A percentile compares a stretch with the other conserved stretches of the same genome.
These are phyloP conservation scores for Pholiota molesta DNA, from an alignment of 768 basidiomycete species.

Conservation along the genomic window DNA sequence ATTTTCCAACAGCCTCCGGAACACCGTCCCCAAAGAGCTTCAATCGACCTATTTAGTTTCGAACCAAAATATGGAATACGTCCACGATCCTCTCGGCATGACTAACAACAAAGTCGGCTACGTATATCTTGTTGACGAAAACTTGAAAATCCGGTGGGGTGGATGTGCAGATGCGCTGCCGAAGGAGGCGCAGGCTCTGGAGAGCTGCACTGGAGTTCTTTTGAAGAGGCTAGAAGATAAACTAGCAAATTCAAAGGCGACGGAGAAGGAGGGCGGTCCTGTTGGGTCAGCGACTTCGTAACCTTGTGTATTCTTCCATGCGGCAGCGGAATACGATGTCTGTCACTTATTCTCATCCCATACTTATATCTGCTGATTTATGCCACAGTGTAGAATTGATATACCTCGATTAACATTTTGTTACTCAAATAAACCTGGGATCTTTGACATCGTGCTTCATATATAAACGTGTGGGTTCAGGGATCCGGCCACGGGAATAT, in stretches of 20 bases:
- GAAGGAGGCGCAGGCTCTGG: conserved; percentile 71
- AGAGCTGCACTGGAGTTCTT: conserved; percentile 71
- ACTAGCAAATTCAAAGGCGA: background rate
- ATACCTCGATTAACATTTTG: too few species aligned
- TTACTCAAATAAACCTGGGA: too few species aligned
- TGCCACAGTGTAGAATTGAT: too few species aligned
- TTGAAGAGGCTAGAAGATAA: conserved; percentile 56
- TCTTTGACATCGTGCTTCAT: background rate
- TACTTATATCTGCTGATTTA: too few species aligned
- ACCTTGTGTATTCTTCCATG: background rate
- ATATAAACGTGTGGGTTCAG: background rate
- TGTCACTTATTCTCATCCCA: too few species aligned
- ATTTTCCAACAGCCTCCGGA: conserved; percentile 76
- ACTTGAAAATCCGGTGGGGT: conserved; percentile 88
- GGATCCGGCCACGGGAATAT: background rate
- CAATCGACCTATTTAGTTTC: conserved; percentile 81
- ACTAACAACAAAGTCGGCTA: conserved; percentile 91
- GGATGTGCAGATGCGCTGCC: conserved; percentile 82
- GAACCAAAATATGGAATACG: conserved; percentile 82
- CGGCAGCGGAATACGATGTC: too few species aligned
- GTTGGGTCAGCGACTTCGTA: background rate
- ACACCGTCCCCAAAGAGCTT: conserved; percentile 60
- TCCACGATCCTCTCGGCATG: conserved; percentile 85
- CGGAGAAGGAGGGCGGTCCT: background rate
- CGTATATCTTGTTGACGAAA: conserved; percentile 87